These are phyloP conservation scores for Cladophialophora yegresii DNA, from an alignment of 2,329 filamentous ascomycete species.

Conservation along the genomic window DNA sequence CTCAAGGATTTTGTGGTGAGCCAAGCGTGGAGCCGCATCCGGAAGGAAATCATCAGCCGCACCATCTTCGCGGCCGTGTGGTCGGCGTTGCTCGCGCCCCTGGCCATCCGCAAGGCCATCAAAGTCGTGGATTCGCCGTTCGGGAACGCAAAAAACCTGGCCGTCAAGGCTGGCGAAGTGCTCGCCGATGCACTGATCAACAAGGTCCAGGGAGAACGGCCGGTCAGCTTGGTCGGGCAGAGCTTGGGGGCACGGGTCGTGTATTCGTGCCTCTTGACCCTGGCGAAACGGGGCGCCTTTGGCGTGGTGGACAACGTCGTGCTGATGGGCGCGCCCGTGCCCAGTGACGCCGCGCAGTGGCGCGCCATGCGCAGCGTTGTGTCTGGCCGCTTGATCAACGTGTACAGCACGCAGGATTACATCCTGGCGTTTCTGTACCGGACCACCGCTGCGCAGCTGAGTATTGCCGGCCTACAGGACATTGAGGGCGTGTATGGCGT, in stretches of 20 bases:
- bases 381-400: slow-evolving; percentile 73
- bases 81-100: slow-evolving; percentile 56
- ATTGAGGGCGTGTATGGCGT: slow-evolving; percentile 68
- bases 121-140: slow-evolving; percentile 73
- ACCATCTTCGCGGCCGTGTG: slow-evolving; percentile 61
- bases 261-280: slow-evolving; percentile 69
- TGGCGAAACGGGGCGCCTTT: slow-evolving; percentile 73
- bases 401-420: slow-evolving; percentile 77
- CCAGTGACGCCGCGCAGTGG: slow-evolving; percentile 68
- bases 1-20: slow-evolving; percentile 70
- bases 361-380: slow-evolving; percentile 69
- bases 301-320: slow-evolving; percentile 75
- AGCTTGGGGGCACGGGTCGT: slow-evolving; percentile 73
- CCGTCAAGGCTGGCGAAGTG: slow-evolving; percentile 70
- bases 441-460: slow-evolving; percentile 70
- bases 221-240: slow-evolving; percentile 71
- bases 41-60: slow-evolving; percentile 68
- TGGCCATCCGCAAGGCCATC: slow-evolving; percentile 61
- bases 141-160: slow-evolving; percentile 65
- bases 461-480: slow-evolving; percentile 73
- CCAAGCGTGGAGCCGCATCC: slow-evolving; percentile 71
- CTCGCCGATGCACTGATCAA: slow-evolving; percentile 74
- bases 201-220: slow-evolving; percentile 70
- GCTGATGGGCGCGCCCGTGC: slow-evolving; percentile 71
- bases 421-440: slow-evolving; percentile 81